phyloP scores from a whole-genome alignment of 257 asterid species.

The Plantago ovata region DNA sequence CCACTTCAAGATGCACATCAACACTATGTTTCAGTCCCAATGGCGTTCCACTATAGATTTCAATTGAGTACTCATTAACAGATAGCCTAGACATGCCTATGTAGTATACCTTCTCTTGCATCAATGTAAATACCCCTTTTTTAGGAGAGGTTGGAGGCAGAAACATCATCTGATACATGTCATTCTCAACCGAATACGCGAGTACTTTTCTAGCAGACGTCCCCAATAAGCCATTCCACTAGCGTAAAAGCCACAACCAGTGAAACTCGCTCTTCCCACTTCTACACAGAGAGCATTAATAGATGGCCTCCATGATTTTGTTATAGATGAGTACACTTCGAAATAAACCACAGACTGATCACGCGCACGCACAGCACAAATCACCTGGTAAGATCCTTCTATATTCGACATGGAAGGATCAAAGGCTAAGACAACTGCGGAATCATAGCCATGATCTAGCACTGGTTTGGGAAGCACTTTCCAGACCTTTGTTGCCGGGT shows the following conservation, averaged over 20 bases:
- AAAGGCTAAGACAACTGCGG: conserved; percentile 40
- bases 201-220: conserved; percentile 24
- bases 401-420: conserved; percentile 34
- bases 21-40: conserved; percentile 27
- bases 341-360: conserved; percentile 24
- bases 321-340: conserved; percentile 35
- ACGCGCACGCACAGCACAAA: conserved; percentile 24
- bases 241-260: conserved; percentile 34
- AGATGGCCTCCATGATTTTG: conserved; percentile 28
- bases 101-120: conserved; percentile 39
- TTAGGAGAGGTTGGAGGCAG: conserved; percentile 13
- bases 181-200: conserved; percentile 27
- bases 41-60: conserved; percentile 29
- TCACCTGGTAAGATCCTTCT: conserved; percentile 25
- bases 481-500: conserved; percentile 38
- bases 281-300: conserved; percentile 20
- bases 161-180: conserved; percentile 22
- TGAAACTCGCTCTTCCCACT: conserved; percentile 12
- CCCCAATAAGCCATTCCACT: conserved; percentile 43
- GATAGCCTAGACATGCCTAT: not conserved
- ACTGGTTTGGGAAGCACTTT: conserved; percentile 27
- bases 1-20: conserved; percentile 13
- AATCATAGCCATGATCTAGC: conserved; percentile 25
- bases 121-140: conserved; percentile 30
- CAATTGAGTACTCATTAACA: conserved; percentile 16